Percentiles rank a stretch among this genome's conserved stretches.
These are phyloP conservation scores for Theobroma grandiflorum DNA, from an alignment of 441 rosid species.

Conservation along the genomic window DNA sequence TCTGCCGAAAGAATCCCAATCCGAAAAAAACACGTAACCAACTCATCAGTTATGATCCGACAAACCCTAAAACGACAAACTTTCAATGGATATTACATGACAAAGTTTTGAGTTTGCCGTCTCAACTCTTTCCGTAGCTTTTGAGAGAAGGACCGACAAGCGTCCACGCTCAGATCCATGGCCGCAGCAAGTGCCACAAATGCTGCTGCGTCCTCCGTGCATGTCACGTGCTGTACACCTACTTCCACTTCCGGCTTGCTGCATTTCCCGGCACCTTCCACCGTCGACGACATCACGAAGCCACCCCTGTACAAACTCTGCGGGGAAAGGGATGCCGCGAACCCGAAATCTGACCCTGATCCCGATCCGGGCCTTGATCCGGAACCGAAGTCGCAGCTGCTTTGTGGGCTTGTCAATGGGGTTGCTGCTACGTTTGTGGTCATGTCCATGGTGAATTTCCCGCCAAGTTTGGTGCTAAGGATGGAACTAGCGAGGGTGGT, in stretches of 20 bases:
- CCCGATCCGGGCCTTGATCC: conserved; percentile 73
- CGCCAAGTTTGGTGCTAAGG: conserved; percentile 69
- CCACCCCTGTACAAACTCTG: conserved; percentile 55
- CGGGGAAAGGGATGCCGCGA: conserved; percentile 41
- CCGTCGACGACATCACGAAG: conserved; percentile 88
- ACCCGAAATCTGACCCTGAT: conserved; percentile 75
- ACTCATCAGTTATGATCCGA: conserved; percentile 33
- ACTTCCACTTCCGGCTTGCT: conserved; percentile 87
- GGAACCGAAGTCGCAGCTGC: conserved; percentile 81
- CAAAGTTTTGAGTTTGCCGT: conserved; percentile 62
- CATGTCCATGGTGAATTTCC: conserved; percentile 75
- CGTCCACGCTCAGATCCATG: conserved; percentile 91
- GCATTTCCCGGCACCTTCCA: conserved; percentile 59
- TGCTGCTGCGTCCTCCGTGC: conserved; percentile 96
- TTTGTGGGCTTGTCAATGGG: conserved; percentile 70
- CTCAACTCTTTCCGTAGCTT: conserved; percentile 88
- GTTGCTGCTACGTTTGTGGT: conserved; percentile 53
- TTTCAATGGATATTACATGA: conserved; percentile 50
- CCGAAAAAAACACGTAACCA: conserved; percentile 19
- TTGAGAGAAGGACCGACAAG: conserved; percentile 75
- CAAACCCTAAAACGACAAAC: conserved; percentile 51
- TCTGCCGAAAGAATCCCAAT: conserved; percentile 40
- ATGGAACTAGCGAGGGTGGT: conserved; percentile 46
- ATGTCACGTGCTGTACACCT: conserved; percentile 86
- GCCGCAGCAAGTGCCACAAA: conserved; percentile 92